Evolutionary conservation across 495 filamentous ascomycete genomes (phyloP), one percentile per base, ranked within the genome.

Genomic region (Hypoxylon fuscum): DNA sequence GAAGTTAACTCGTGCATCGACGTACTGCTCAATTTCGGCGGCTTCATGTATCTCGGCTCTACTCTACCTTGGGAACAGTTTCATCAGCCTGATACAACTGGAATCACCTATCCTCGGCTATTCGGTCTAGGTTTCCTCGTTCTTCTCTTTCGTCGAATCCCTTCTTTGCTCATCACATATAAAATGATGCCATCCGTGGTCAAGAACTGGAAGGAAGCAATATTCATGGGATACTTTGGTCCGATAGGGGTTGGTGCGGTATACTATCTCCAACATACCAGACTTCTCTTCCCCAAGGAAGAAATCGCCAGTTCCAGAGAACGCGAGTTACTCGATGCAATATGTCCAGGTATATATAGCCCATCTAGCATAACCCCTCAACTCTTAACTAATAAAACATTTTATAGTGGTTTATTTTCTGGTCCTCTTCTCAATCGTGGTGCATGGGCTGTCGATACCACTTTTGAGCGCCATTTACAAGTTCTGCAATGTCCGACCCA

Each of bases 201-300:
- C 74, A 89, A 66, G 62, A 83, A 56, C 75, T 82, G 40, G 86
- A 72, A 69, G 53, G 73, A 94, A 54, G 90, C 91, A 2, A 71
- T 88, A 4, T 93, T 95, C 59, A 90, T 92, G 50, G 93, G 92
- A 9, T 94, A 94, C 74, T 96, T 97, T 68, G 92, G 92, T 1
- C 93, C 92, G 3, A 95, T 97, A 56, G 93, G 93, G 15, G 90
- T 94, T 18, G 88, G 88, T 25, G 90, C 92, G 1, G 80, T 96
- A 29, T 96, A 95, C 75, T 96, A 97, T 71, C 82, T 95, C 10
- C 80, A 86, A 63, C 83, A 86, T 65, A 78, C 84, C 0, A 79
- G 80, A 21, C 70, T 82, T 49, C 72, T 87, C 18, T 83, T 86
- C 51, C 82, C 82, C 3, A 71, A 77, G 29, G 77, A 76, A 5